A percentile compares a stretch with the other conserved stretches of the same genome.
Conservation (phyloP, 768 basidiomycete genomes). For the Boletus speciosus region DNA sequence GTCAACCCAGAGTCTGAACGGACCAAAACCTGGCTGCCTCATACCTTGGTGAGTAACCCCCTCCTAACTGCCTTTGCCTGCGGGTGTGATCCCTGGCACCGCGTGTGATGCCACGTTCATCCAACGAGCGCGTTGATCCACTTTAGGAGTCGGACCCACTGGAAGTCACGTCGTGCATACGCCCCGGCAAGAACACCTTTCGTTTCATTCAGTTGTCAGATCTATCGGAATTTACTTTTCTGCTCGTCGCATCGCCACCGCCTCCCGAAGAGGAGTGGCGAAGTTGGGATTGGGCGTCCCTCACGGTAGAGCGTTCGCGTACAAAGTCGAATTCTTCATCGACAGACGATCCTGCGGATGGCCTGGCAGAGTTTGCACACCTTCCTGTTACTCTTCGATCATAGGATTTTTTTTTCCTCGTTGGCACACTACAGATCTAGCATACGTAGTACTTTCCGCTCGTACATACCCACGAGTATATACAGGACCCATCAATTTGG, state of each 20-base stretch:
- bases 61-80: neutral
- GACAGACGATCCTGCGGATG: neutral
- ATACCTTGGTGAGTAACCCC: constrained; percentile 36
- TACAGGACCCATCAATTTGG: neutral
- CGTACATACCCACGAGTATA: neutral
- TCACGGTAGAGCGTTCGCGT: neutral
- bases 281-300: constrained; percentile 23
- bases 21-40: constrained; percentile 42
- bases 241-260: constrained; percentile 38
- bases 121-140: neutral
- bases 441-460: neutral
- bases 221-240: constrained; percentile 42
- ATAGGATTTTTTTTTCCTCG: neutral
- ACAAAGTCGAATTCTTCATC: neutral
- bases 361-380: constrained; percentile 19
- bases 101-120: neutral
- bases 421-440: too few relatives aligned
- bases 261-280: constrained; percentile 22
- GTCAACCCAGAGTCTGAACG: constrained; percentile 20
- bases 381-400: constrained; percentile 17
- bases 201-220: constrained; percentile 48
- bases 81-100: neutral
- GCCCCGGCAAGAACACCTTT: constrained; percentile 45
- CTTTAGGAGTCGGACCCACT: constrained; percentile 31
- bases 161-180: constrained; percentile 41